Evolutionary conservation across 2,329 filamentous ascomycete species (phyloP), one percentile per base, ranked within the genome.

Genomic region (Aspergillus quadrilineatus): DNA sequence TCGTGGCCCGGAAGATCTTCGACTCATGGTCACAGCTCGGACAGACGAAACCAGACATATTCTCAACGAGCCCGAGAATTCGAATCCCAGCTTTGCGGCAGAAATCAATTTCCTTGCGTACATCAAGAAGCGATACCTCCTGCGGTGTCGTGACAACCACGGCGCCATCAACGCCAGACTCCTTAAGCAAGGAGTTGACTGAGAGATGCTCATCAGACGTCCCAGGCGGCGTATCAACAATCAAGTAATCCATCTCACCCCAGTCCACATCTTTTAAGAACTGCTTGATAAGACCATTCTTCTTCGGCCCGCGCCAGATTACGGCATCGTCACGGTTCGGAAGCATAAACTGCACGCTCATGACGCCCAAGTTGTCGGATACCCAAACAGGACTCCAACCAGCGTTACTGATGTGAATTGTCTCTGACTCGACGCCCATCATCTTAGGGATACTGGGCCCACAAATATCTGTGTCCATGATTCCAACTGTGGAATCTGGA

Each of bases 391-490:
- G 94, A 69, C 89, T 91, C 94, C 92, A 97, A 2, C 94, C 94
- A 1, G 88, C 85, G 52, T 85, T 88, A 69, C 88, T 94, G 52
- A 96, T 86, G 72, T 99, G 94, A 51, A 99, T 94, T 1, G 89
- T 96, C 77, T 99, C 93, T 28, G 85, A 79, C 74, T 97, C 92
- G 1, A 97, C 93, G 34, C 94, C 94, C 87, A 99, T 92, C 93
- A 99, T 97, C 78, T 97, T 97, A 17, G 94, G 94, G 67, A 99
- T 97, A 62, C 87, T 91, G 0, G 94, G 94, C 0, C 94, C 94
- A 76, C 92, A 97, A 60, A 99, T 96, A 74, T 99, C 94, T 6
- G 94, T 95, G 75, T 99, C 94, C 91, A 97, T 97, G 65, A 99
- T 88, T 17, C 93, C 94, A 29, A 99, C 90, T 1, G 85, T 90